Conservation (phyloP, 257 asterid species). For the Plantago ovata region DNA sequence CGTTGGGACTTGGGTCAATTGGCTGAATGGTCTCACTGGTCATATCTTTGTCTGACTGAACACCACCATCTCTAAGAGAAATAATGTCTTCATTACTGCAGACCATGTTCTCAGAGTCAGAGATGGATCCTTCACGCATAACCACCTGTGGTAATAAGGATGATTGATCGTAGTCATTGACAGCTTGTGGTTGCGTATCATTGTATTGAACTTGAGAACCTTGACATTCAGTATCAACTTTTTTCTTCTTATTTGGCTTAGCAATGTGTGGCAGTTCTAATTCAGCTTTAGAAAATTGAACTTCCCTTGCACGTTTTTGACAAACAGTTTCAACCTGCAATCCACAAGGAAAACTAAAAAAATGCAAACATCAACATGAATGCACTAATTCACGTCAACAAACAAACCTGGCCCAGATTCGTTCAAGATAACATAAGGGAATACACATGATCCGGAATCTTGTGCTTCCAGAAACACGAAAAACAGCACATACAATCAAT, state of each 20-base stretch:
- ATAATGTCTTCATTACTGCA: conserved; percentile 17
- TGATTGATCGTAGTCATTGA: conserved; percentile 10
- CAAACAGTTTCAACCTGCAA: conserved; percentile 77
- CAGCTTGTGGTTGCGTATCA: conserved; percentile 18
- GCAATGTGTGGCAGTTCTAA: conserved; percentile 45
- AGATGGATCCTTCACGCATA: conserved; percentile 10
- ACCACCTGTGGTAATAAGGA: conserved; percentile 22
- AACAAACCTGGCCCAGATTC: conserved; percentile 81
- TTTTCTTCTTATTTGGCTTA: conserved; percentile 50
- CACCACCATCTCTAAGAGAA: conserved; percentile 25
- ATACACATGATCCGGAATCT: conserved; percentile 60
- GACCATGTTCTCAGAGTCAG: conserved; percentile 22
- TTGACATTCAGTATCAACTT: conserved; percentile 16
- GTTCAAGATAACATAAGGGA: conserved; percentile 89
- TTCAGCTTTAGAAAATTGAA: conserved; percentile 65
- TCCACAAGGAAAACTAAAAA: conserved; percentile 11
- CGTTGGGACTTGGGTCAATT: conserved; percentile 27
- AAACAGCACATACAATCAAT: conserved; percentile 18
- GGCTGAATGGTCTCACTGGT: conserved; percentile 25
- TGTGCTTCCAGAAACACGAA: conserved; percentile 63
- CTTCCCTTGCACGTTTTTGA: conserved; percentile 76
- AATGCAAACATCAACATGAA: conserved; percentile 1
- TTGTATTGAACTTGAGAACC: conserved; percentile 29
- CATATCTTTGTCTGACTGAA: conserved; percentile 23
- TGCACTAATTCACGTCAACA: conserved; percentile 5